Conservation (phyloP, 2,329 filamentous ascomycete genomes). For the Claviceps cyperi region DNA sequence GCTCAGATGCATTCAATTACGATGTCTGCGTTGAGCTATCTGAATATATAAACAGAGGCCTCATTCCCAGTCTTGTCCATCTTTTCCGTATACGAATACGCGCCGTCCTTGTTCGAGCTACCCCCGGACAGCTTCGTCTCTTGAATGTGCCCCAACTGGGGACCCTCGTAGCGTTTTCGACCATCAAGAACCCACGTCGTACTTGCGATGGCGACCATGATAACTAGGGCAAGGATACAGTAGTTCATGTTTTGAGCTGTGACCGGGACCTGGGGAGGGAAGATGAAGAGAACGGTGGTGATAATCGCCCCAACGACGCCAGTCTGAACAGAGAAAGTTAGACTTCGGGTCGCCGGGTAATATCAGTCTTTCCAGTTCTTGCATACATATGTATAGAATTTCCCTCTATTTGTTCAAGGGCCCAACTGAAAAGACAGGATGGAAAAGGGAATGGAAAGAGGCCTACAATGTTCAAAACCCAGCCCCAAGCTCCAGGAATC, state of each 20-base stretch:
- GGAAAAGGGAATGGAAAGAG: neutral
- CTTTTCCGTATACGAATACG: too few relatives aligned
- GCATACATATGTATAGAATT: too few relatives aligned
- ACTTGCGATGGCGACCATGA: slow-evolving; percentile 30
- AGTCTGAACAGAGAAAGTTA: slow-evolving; percentile 6
- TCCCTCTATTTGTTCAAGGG: neutral
- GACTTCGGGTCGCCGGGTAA: too few relatives aligned
- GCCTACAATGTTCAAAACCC: slow-evolving; percentile 19
- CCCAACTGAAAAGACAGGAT: too few relatives aligned
- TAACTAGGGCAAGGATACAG: slow-evolving; percentile 31
- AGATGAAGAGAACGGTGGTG: slow-evolving; percentile 63
- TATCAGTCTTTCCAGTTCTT: neutral
- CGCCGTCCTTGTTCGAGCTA: too few relatives aligned
- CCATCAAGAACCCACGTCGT: slow-evolving; percentile 34
- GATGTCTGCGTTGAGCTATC: too few relatives aligned
- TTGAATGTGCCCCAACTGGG: slow-evolving; percentile 9
- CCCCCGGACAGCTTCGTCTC: neutral
- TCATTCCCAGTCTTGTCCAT: too few relatives aligned
- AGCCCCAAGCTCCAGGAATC: slow-evolving; percentile 21
- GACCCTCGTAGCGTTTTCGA: slow-evolving; percentile 29
- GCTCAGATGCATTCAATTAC: too few relatives aligned
- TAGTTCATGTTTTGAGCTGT: slow-evolving; percentile 55
- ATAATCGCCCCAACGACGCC: slow-evolving; percentile 52
- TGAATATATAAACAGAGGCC: too few relatives aligned
- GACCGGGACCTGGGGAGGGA: slow-evolving; percentile 53